A percentile compares a stretch with the other conserved stretches of the same genome.
These are phyloP conservation scores for Thymus quinquecostatus DNA, from an alignment of 257 asterid species.

Conservation along the genomic window DNA sequence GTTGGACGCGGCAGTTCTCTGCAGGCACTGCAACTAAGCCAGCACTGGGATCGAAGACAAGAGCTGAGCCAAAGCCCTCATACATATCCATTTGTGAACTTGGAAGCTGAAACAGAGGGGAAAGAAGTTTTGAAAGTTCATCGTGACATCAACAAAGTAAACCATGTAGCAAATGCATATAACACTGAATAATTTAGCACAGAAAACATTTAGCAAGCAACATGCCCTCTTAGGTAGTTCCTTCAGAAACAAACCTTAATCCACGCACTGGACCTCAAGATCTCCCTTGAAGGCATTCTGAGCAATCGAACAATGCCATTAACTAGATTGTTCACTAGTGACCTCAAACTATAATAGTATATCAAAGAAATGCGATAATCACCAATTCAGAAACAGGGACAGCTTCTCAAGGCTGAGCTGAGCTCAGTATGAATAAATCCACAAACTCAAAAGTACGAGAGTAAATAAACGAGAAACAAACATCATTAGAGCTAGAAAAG, in stretches of 20 bases:
- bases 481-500: background rate
- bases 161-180: background rate
- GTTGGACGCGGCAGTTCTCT: constrained; percentile 81
- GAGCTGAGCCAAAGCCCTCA: constrained; percentile 51
- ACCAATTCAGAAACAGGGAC: background rate
- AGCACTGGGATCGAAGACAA: constrained; percentile 55
- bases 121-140: constrained; percentile 15
- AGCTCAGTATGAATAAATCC: background rate
- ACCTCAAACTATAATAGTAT: background rate
- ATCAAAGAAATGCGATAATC: background rate
- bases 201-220: background rate
- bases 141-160: background rate
- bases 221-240: constrained; percentile 16
- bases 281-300: constrained; percentile 66
- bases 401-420: background rate
- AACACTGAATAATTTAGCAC: background rate
- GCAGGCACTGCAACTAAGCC: constrained; percentile 80
- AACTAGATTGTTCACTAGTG: background rate
- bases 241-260: constrained; percentile 66
- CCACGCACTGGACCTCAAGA: constrained; percentile 79
- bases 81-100: constrained; percentile 49
- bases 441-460: constrained; percentile 7
- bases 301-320: constrained; percentile 38
- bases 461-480: background rate
- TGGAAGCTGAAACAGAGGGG: constrained; percentile 62